A percentile compares a stretch with the other conserved stretches of the same genome.
phyloP scores from a whole-genome alignment of 2,329 filamentous ascomycete species.

The Fragosphaeria purpurea region DNA sequence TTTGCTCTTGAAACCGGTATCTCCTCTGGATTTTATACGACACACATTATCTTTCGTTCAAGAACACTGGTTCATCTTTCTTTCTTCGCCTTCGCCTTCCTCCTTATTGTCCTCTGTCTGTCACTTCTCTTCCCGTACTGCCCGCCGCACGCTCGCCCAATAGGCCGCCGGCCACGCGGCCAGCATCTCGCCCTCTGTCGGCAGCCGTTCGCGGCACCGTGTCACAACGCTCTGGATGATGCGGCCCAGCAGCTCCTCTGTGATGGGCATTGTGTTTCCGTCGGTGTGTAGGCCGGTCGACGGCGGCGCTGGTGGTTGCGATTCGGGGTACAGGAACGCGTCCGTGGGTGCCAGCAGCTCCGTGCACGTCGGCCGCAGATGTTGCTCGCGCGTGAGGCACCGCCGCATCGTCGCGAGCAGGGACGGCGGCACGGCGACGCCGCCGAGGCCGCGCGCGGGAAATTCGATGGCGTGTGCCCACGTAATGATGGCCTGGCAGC shows the following conservation, averaged over 20 bases:
- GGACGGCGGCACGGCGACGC: constrained; percentile 45
- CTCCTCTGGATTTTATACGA: too few relatives aligned
- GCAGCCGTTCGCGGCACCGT: constrained; percentile 48
- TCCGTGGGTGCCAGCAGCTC: constrained; percentile 51
- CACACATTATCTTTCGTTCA: not conserved
- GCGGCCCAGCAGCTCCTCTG: constrained; percentile 50
- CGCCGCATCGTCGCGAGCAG: constrained; percentile 52
- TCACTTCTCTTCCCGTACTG: constrained; percentile 20
- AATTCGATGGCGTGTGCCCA: constrained; percentile 65
- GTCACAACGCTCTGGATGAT: constrained; percentile 54
- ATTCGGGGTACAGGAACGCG: constrained; percentile 53
- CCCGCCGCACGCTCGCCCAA: constrained; percentile 48
- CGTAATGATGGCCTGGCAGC: constrained; percentile 80
- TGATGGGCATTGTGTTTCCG: constrained; percentile 44
- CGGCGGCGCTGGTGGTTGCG: constrained; percentile 10
- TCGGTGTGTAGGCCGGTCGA: constrained; percentile 10
- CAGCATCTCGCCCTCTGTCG: constrained; percentile 46
- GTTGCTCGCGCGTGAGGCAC: constrained; percentile 53
- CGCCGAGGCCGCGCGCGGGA: constrained; percentile 59
- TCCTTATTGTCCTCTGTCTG: constrained; percentile 16
- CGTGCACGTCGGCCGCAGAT: constrained; percentile 52
- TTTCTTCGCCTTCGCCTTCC: not conserved
- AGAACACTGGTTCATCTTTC: too few relatives aligned
- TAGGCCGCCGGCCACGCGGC: constrained; percentile 51
- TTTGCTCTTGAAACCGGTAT: not conserved